Base-by-base conservation (phyloP, 2,329 filamentous ascomycete genomes). In the Arthroderma sp. region DNA sequence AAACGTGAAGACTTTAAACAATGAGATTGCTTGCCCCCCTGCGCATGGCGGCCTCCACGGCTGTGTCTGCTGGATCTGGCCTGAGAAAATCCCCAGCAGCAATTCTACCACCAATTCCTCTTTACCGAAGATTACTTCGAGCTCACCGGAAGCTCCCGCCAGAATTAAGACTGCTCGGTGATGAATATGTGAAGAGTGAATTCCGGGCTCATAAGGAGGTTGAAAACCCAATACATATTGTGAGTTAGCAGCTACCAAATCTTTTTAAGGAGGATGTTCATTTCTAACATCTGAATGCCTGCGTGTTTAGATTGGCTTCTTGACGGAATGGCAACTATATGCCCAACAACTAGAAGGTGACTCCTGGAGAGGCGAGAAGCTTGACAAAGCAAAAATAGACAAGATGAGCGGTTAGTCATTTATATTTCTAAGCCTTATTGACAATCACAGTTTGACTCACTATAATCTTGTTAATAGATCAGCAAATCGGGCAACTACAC, bases 251-350 rank as follows among this genome's bases (percentile, higher is more conserved):
- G 29, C 2, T 22, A 22, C 15, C 15, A 22, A 28, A 29, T 4
- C 6, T 15, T 36, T 38, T 8, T 27, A 29, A 10, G 36, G 7
- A 36, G 11, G 9, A 28, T 36, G 28, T 27, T 31, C 9, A 40
- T 38, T 10, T 28, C 37, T 40, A 11, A 38, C 29, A 31, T 9
- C 3, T 33, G 15, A 32, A 33, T 32, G 33, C 11, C 31, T 31
- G 5, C 9, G 10, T 9, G 29, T 28, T 22, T 53, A 94, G 86
- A 86, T 96, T 56, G 91, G 89, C 1, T 98, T 98, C 63, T 72
- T 98, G 54, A 89, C 85, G 0, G 88, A 96, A 64, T 98, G 89
- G 89, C 91, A 98, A 64, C 68, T 86, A 43, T 98, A 96, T 59
- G 88, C 87, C 1, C 89, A 98, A 61, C 81, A 86, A 60, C 68